Base-by-base conservation (phyloP, 805 yeast genomes). In the Debaryomyces prosopidis region DNA sequence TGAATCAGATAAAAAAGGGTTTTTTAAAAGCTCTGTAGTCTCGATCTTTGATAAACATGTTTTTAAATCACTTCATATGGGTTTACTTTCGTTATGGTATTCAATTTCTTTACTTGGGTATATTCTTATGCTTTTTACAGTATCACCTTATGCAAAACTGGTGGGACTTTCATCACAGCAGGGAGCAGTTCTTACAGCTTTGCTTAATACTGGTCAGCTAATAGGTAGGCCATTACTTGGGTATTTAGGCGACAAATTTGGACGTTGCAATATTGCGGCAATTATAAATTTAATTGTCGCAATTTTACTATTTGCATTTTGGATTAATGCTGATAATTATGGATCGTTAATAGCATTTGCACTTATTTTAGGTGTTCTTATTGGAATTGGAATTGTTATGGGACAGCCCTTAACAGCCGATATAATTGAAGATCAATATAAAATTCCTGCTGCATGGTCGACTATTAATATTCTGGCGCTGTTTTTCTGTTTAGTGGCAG, bases 151-250 rank as follows among this genome's bases (percentile, higher is more conserved):
- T 47, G 73, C 68, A 9, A 56, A 65, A 1, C 60, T 65, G 39
- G 55, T 68, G 12, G 90, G 89, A 0, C 53, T 70, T 12, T 44
- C 62, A 15, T 48, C 60, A 16, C 46, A 53, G 7, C 71, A 69
- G 46, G 67, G 66, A 4, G 58, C 70, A 5, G 53, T 51, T 33
- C 43, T 69, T 30, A 66, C 73, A 26, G 69, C 74, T 2, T 44
- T 69, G 1, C 44, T 71, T 40, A 75, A 73, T 54, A 75, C 66
- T 15, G 66, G 63, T 32, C 78, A 82, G 39, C 57, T 71, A 1
- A 52, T 79, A 17, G 86, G 86, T 5, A 63, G 87, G 32, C 66
- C 81, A 2, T 40, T 65, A 4, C 73, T 82, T 36, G 82, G 81
- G 0, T 52, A 62, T 32, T 16, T 71, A 5, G 81, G 79, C 18